Base-by-base conservation (phyloP, 257 asterid genomes). In the Voacanga thouarsii region DNA sequence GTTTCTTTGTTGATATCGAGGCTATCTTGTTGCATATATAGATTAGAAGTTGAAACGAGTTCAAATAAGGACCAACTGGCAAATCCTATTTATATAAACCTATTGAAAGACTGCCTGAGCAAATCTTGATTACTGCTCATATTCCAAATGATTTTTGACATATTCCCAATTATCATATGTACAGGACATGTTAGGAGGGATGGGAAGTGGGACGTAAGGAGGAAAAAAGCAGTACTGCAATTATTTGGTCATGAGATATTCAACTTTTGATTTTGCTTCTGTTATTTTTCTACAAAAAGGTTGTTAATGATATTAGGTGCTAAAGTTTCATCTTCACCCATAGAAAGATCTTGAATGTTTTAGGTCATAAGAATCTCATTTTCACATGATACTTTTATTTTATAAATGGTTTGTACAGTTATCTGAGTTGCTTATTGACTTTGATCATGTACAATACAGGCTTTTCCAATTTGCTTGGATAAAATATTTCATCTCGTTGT, bases 381-480 rank as follows among this genome's bases (percentile, higher is more conserved):
- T 26, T 56, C 23, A 15, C 6, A 23, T 2, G 5, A 33, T 16
- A 14, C 4, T 9, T 59, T 75, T 19, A 41, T 56, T 28, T 3
- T 4, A 3, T 37, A 15, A 23, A 41, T 33, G n/a, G 33, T n/a
- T n/a, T n/a, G 55, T 41, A 3, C 18, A 19, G 45, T 21, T 18
- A 7, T 23, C 41, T 67, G 28, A 19, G 5, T 21, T 39, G 72
- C 10, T 67, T 67, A 66, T 39, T 67, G 53, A 67, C 72, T 41
- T 67, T 67, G 33, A n/a, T 30, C 41, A 23, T 23, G 8, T 39
- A 7, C 28, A 6, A 43, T 83, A 86, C 94, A 93, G 99, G 99
- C 99, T 81, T 93, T 96, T 59, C 99, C 99, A 3, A 90, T 93
- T 74, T 93, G 87, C 80, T 84, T 96, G 83, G 99, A 96, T 77